Base-by-base conservation (phyloP, 2,329 filamentous ascomycete genomes). In the Cordyceps sp. region DNA sequence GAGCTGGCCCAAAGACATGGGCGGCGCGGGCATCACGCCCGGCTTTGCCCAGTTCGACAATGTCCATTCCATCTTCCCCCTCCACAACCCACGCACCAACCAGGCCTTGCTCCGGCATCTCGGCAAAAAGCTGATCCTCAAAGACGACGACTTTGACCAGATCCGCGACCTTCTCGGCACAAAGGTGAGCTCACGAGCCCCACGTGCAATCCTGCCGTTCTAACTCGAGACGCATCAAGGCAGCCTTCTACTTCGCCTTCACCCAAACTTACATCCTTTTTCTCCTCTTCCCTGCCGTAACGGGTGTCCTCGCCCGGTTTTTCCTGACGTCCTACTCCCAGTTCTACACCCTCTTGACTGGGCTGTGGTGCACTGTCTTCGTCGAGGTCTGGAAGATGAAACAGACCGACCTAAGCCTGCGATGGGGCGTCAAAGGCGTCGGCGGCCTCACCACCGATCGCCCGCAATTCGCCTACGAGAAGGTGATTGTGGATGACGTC, bases 231-330 rank as follows among this genome's bases (percentile, higher is more conserved):
- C n/a, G n/a, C n/a, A n/a, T n/a, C n/a, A 20, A 24, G 65, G 70
- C 83, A 33, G 80, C 77, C 4, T 85, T 80, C 45, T 86, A 86
- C 53, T 86, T 83, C 47, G 78, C 78, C n/a, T 86, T 85, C 42
- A 77, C 80, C 17, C 79, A 85, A 44, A 72, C 69, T 12, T 86
- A 86, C 47, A 76, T 80, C 36, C 57, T 67, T 23, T 83, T 84
- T 44, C 59, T 86, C 14, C 54, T 72, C 4, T 77, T 82, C 33
- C 78, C 78, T 0, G 77, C 80, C 7, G 59, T 61, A 3, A 73
- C 79, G 19, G 81, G 80, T 1, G 52, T 77, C n/a, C 50, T 71
- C 2, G 69, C 74, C 12, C 85, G 78, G 76, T 51, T 73, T 2
- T 65, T 79, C 36, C 56, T 82, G 0, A 73, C 78, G 9, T 65